These are phyloP conservation scores for Tulasnella sp. DNA, from an alignment of 768 basidiomycete genomes.

Conservation along the genomic window DNA sequence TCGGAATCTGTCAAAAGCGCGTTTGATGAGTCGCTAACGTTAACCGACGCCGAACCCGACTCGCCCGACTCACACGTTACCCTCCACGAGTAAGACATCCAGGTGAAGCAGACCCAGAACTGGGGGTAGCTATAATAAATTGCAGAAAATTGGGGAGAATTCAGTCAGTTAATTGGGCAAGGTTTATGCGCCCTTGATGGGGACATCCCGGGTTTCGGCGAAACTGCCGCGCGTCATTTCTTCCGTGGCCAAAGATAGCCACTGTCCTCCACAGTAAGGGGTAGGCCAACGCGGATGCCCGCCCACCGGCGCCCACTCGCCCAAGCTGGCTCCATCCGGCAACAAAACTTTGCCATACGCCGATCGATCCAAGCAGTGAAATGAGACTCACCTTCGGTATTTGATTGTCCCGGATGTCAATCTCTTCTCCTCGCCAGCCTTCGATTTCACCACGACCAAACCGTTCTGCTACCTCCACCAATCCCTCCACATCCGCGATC, in stretches of 20 bases:
- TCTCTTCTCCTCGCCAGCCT: conserved; percentile 73
- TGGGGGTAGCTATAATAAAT: conserved; percentile 48
- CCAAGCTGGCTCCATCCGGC: neutral
- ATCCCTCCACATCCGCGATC: conserved; percentile 23
- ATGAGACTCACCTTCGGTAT: conserved; percentile 46
- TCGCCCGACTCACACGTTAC: conserved; percentile 63
- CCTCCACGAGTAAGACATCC: conserved; percentile 80
- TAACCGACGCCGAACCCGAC: neutral
- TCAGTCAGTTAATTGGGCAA: neutral
- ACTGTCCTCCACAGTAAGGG: neutral
- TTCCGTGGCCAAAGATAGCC: neutral
- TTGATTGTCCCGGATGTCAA: conserved; percentile 80
- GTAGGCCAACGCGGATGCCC: neutral
- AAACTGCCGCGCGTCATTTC: conserved; percentile 6
- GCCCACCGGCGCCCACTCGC: neutral
- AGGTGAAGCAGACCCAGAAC: conserved; percentile 71
- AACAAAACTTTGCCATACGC: conserved; percentile 1
- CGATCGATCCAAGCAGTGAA: neutral
- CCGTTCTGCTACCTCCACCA: conserved; percentile 27
- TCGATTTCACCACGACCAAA: conserved; percentile 49
- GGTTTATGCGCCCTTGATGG: neutral
- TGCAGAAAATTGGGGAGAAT: neutral
- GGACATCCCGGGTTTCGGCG: conserved; percentile 5
- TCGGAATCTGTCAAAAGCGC: conserved; percentile 56
- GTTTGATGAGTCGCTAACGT: neutral